These are phyloP conservation scores for Pyricularia grisea DNA, from an alignment of 2,329 filamentous ascomycete genomes.

Conservation along the genomic window DNA sequence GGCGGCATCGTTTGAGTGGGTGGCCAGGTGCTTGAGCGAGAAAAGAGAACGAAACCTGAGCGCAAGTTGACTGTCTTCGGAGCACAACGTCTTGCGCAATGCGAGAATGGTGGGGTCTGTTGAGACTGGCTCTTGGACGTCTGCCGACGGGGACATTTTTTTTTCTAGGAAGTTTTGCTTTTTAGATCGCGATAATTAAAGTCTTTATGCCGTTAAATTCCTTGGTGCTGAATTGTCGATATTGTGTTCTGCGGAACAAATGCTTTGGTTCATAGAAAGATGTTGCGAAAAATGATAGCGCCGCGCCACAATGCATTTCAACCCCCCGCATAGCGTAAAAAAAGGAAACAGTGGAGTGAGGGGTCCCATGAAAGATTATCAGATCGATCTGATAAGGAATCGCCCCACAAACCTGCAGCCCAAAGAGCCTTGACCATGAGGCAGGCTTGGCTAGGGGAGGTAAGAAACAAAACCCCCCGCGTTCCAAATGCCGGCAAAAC, in stretches of 20 bases:
- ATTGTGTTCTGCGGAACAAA: neutral
- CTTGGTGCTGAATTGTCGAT: neutral
- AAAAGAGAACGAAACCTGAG: conserved; percentile 93
- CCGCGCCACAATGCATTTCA: neutral
- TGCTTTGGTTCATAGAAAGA: neutral
- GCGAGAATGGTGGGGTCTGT: conserved; percentile 40
- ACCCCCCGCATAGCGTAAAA: neutral
- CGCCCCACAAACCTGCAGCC: neutral
- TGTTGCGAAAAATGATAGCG: neutral
- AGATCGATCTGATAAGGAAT: neutral
- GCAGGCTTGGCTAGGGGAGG: neutral
- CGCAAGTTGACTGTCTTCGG: conserved; percentile 73
- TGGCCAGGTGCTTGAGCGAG: conserved; percentile 89
- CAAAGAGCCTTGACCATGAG: neutral
- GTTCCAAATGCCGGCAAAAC: neutral
- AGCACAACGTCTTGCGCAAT: conserved; percentile 67
- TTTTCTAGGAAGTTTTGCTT: neutral
- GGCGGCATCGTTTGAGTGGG: conserved; percentile 48
- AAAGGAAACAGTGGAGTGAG: neutral
- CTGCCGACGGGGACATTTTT: conserved; percentile 16
- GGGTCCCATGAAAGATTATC: neutral
- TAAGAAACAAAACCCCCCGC: neutral
- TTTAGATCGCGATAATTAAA: neutral
- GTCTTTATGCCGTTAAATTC: neutral
- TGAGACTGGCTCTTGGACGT: conserved; percentile 8